Evolutionary conservation across 148 eudicot genomes (phyloP).

Genomic region (Heliosperma pusillum): DNA sequence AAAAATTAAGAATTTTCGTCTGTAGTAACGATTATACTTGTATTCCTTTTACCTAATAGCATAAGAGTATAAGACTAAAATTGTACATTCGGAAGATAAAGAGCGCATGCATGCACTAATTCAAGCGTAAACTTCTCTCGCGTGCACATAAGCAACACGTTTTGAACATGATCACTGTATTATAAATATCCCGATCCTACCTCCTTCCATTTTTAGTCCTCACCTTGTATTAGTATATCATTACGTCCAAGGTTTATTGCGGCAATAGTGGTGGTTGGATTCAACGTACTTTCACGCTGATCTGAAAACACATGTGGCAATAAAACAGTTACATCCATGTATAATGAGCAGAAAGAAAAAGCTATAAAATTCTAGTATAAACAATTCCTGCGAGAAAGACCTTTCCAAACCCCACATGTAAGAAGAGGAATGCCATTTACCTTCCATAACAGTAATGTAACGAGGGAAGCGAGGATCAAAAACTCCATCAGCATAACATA

Average conservation of each 20-base stretch:
- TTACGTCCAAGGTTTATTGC: constrained; percentile 38
- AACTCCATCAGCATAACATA: constrained; percentile 78
- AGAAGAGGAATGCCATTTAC: constrained; percentile 25
- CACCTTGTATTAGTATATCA: constrained; percentile 52
- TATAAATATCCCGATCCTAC: neutral
- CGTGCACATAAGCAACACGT: neutral
- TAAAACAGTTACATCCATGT: constrained; percentile 9
- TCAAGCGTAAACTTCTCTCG: neutral
- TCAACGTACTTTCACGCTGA: constrained; percentile 55
- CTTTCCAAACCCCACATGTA: neutral
- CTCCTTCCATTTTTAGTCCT: constrained; percentile 8
- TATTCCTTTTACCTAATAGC: constrained; percentile 1
- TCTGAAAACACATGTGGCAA: constrained; percentile 37
- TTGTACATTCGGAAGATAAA: neutral
- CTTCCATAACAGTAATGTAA: constrained; percentile 68
- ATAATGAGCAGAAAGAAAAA: neutral
- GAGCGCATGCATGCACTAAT: constrained; percentile 4
- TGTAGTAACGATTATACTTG: neutral
- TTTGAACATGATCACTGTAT: constrained; percentile 4
- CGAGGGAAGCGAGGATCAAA: constrained; percentile 57
- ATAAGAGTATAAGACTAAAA: neutral
- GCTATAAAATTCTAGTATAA: neutral
- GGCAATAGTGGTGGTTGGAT: constrained; percentile 63
- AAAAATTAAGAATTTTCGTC: neutral
- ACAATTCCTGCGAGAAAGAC: neutral